phyloP scores from a whole-genome alignment of 2,329 filamentous ascomycete genomes.

The Trichoderma sp. region DNA sequence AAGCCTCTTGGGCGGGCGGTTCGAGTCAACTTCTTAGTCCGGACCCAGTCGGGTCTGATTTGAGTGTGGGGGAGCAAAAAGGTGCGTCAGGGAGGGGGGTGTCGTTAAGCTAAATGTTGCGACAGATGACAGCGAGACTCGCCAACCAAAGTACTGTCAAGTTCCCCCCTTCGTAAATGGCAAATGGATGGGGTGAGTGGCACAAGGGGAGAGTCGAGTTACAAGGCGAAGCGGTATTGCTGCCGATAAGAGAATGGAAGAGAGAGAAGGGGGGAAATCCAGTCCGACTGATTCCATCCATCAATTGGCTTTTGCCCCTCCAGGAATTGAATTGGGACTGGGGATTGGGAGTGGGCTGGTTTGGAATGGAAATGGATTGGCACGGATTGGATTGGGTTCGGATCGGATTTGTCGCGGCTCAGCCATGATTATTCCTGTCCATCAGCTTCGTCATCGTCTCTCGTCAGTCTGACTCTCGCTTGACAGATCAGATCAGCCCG shows the following conservation, averaged over 20 bases:
- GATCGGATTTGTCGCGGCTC: constrained; percentile 1
- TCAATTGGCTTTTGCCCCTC: neutral
- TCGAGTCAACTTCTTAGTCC: neutral
- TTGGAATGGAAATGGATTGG: neutral
- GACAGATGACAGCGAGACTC: constrained; percentile 3
- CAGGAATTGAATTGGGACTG: neutral
- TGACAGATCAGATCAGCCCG: constrained; percentile 9
- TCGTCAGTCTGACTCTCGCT: constrained; percentile 12
- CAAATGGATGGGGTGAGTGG: neutral
- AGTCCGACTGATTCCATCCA: neutral
- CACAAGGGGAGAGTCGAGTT: neutral
- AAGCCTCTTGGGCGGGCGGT: constrained; percentile 14
- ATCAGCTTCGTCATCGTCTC: constrained; percentile 9
- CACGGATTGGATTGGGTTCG: neutral
- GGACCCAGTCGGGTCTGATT: constrained; percentile 4
- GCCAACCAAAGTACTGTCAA: neutral
- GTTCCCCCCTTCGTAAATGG: neutral
- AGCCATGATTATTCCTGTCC: neutral
- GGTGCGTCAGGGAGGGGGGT: neutral
- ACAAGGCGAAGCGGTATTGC: neutral
- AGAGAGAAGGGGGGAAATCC: neutral
- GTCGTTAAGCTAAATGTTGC: neutral
- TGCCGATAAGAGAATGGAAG: neutral
- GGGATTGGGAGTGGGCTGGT: neutral
- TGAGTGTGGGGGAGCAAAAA: constrained; percentile 10